Percentiles rank a stretch among this genome's conserved stretches.
These are phyloP conservation scores for Echria macrotheca DNA, from an alignment of 495 filamentous ascomycete species.

Conservation along the genomic window DNA sequence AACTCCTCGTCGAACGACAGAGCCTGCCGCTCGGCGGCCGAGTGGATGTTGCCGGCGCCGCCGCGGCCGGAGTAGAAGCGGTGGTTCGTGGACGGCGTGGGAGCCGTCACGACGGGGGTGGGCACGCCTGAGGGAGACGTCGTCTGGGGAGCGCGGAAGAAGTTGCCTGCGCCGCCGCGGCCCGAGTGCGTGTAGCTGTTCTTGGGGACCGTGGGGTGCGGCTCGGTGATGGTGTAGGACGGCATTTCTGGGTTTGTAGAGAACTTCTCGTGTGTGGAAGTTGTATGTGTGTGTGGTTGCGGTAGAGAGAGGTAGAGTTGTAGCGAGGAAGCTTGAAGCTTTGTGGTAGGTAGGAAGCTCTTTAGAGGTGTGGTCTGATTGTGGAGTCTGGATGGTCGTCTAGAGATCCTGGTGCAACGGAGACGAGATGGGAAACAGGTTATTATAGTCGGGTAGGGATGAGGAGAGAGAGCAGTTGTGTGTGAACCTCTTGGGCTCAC, in stretches of 20 bases:
- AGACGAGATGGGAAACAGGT: neutral
- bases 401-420: neutral
- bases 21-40: slow-evolving; percentile 56
- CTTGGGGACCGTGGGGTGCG: slow-evolving; percentile 65
- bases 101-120: slow-evolving; percentile 19
- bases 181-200: slow-evolving; percentile 67
- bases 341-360: too few species aligned
- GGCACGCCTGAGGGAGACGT: slow-evolving; percentile 40
- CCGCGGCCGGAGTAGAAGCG: slow-evolving; percentile 78
- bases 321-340: neutral
- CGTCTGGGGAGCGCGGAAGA: slow-evolving; percentile 62
- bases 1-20: slow-evolving; percentile 94
- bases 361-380: too few species aligned
- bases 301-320: neutral
- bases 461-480: neutral
- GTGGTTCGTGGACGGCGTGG: slow-evolving; percentile 36
- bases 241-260: slow-evolving; percentile 29
- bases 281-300: too few species aligned
- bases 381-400: neutral
- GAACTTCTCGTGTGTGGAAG: neutral
- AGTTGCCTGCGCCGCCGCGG: slow-evolving; percentile 87
- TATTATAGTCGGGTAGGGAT: slow-evolving; percentile 2
- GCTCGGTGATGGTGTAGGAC: slow-evolving; percentile 68
- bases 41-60: slow-evolving; percentile 83
- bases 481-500: too few species aligned